These are phyloP conservation scores for Colletotrichum tamarilloi DNA, from an alignment of 2,329 filamentous ascomycete species.

Conservation along the genomic window DNA sequence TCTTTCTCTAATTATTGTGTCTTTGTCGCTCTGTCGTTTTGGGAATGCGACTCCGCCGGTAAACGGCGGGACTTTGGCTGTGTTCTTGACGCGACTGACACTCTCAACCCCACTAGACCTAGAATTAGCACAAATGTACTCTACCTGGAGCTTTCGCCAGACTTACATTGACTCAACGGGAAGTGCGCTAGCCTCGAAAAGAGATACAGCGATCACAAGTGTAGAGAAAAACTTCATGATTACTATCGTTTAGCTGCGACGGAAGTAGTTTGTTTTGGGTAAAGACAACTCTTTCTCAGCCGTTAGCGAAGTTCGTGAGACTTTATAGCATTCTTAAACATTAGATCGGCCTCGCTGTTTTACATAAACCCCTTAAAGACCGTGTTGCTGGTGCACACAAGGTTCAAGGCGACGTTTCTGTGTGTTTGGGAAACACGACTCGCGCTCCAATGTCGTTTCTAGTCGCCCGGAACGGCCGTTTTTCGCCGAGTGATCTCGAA, in stretches of 20 bases:
- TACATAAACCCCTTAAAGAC: neutral
- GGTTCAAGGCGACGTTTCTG: neutral
- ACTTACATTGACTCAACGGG: neutral
- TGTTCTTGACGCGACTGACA: neutral
- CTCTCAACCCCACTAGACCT: neutral
- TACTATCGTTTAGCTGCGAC: neutral
- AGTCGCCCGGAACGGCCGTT: neutral
- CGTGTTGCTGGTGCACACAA: neutral
- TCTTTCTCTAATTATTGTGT: neutral
- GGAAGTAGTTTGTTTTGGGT: neutral
- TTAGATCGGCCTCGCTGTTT: neutral
- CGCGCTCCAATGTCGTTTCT: neutral
- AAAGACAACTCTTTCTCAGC: neutral
- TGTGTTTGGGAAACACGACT: neutral
- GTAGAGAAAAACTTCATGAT: neutral
- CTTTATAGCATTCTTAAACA: neutral
- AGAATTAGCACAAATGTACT: neutral
- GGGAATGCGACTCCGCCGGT: neutral
- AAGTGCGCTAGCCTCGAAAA: neutral
- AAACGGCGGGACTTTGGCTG: neutral
- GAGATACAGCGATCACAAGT: neutral
- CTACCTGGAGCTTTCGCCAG: neutral
- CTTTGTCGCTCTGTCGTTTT: neutral
- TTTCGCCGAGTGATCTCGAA: neutral
- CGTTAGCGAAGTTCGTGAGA: too few species aligned